Evolutionary conservation across 768 basidiomycete species (phyloP).

Genomic region (Hygrophorus pudorinus): DNA sequence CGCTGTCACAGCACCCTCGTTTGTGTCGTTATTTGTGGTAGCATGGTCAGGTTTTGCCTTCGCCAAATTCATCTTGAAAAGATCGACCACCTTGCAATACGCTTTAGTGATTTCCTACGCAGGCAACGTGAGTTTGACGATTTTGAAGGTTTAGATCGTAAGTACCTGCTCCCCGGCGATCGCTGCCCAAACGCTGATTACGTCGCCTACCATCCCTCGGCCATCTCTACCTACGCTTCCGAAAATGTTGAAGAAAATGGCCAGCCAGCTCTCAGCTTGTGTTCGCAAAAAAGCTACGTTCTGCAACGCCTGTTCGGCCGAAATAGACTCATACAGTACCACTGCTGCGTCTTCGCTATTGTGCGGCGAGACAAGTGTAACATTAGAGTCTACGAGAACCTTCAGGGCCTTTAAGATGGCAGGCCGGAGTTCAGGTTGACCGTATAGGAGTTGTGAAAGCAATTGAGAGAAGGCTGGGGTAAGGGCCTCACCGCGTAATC

Average conservation of each 20-base stretch:
- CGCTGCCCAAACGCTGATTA: constrained; percentile 76
- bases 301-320: constrained; percentile 46
- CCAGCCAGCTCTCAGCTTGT: constrained; percentile 88
- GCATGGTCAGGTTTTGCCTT: constrained; percentile 22
- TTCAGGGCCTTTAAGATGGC: constrained; percentile 77
- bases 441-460: constrained; percentile 89
- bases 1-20: constrained; percentile 38
- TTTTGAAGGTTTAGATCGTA: not conserved
- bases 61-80: constrained; percentile 58
- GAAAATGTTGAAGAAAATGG: constrained; percentile 96
- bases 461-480: constrained; percentile 74
- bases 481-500: constrained; percentile 71
- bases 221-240: constrained; percentile 69
- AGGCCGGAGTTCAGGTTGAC: constrained; percentile 74
- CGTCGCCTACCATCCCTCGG: constrained; percentile 75
- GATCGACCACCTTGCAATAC: constrained; percentile 63
- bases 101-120: constrained; percentile 68
- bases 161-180: constrained; percentile 66
- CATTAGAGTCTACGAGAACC: constrained; percentile 73
- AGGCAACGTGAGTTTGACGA: not conserved
- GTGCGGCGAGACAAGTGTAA: constrained; percentile 35
- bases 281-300: constrained; percentile 66
- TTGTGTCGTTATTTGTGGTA: constrained; percentile 24
- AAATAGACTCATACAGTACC: constrained; percentile 27
- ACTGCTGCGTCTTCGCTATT: constrained; percentile 18